Percentiles rank a stretch among this genome's conserved stretches.
Evolutionary conservation across 1,139 yeast species (phyloP).

Genomic region (Protomyces arabidopsidicola): DNA sequence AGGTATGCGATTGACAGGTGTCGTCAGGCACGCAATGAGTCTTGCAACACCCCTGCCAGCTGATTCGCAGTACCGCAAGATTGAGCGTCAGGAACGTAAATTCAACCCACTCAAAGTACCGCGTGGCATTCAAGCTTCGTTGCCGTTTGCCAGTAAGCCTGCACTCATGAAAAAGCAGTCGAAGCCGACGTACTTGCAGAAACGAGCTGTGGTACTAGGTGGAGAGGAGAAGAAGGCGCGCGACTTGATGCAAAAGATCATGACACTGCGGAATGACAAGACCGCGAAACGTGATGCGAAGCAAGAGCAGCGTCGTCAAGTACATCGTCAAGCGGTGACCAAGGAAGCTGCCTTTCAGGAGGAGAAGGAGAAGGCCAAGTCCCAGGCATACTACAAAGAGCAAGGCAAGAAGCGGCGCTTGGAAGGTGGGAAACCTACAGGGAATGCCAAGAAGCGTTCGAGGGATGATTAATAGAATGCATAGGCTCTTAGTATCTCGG

Average conservation of each 20-base stretch:
- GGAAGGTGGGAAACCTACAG: conserved; percentile 26
- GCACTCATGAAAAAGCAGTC: conserved; percentile 77
- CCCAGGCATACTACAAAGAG: conserved; percentile 76
- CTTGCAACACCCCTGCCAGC: conserved; percentile 58
- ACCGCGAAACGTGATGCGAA: conserved; percentile 71
- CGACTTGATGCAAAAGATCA: conserved; percentile 78
- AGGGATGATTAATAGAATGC: neutral
- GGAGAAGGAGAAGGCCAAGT: conserved; percentile 76
- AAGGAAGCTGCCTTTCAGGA: conserved; percentile 64
- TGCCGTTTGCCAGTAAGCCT: conserved; percentile 90
- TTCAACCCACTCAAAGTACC: conserved; percentile 89
- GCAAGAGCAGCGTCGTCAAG: conserved; percentile 72
- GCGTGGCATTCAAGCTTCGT: conserved; percentile 61
- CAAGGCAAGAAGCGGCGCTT: conserved; percentile 45
- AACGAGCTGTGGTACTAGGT: conserved; percentile 88
- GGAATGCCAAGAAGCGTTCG: conserved; percentile 4
- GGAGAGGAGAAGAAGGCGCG: conserved; percentile 75
- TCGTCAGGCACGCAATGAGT: conserved; percentile 72
- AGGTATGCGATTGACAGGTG: conserved; percentile 94
- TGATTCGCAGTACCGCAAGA: conserved; percentile 66
- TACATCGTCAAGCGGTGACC: conserved; percentile 67
- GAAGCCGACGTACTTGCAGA: conserved; percentile 75
- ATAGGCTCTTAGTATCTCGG: neutral
- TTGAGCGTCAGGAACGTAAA: conserved; percentile 80
- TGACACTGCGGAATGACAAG: conserved; percentile 79